A percentile compares a stretch with the other conserved stretches of the same genome.
Evolutionary conservation across 768 basidiomycete species (phyloP).

Genomic region (Fomitopsis pulvina): DNA sequence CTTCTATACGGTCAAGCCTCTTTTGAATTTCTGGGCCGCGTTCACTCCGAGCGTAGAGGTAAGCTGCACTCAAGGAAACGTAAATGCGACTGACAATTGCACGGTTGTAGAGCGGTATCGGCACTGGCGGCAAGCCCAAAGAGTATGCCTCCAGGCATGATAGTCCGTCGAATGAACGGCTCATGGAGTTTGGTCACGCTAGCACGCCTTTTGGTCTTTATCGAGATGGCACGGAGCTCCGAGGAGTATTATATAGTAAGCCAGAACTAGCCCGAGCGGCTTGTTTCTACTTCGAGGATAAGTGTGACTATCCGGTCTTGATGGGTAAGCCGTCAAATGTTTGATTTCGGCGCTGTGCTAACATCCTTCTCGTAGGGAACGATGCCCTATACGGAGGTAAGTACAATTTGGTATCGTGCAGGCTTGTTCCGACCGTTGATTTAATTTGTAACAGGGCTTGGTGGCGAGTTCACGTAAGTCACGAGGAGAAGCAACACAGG

Average conservation of each 20-base stretch:
- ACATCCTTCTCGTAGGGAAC: conserved; percentile 42
- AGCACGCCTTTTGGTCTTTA: conserved; percentile 26
- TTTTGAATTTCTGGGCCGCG: conserved; percentile 79
- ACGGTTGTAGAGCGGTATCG: conserved; percentile 56
- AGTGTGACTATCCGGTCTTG: conserved; percentile 72
- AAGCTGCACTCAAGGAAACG: background rate
- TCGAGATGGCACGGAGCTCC: conserved; percentile 70
- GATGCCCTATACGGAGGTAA: conserved; percentile 75
- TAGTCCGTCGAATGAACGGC: background rate
- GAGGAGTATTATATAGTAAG: conserved; percentile 65
- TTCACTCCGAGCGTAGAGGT: conserved; percentile 74
- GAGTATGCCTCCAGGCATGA: conserved; percentile 44
- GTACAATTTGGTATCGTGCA: conserved; percentile 10
- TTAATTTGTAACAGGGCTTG: conserved; percentile 42
- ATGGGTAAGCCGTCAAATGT: conserved; percentile 40
- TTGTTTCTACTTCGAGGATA: conserved; percentile 52
- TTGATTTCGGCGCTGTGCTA: background rate
- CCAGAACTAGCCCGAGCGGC: conserved; percentile 64
- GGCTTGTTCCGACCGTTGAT: background rate
- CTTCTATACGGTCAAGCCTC: conserved; percentile 66
- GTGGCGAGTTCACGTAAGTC: conserved; percentile 71
- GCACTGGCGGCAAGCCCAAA: conserved; percentile 59
- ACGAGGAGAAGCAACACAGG: background rate
- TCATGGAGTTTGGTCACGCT: background rate
- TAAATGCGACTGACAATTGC: background rate